Base-by-base conservation (phyloP, 2,329 filamentous ascomycete genomes). In the Colletotrichum orbiculare region DNA sequence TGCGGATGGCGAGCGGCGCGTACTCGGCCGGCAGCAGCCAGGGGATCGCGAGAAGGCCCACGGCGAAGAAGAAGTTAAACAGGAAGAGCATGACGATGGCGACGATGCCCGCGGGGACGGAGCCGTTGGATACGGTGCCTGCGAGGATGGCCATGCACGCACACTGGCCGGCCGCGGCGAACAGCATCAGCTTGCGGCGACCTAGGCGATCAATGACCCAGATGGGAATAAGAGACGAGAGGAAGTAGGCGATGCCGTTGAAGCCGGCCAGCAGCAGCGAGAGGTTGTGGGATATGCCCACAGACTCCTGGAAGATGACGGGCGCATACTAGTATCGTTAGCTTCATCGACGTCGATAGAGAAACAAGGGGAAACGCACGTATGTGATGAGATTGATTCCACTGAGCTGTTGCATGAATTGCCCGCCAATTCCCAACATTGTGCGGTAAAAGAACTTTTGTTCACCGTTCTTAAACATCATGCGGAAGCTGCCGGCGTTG, bases 111-210 rank as follows among this genome's bases (percentile, higher is more conserved):
- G 77, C 74, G 3, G 75, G 66, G 12, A 73, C 72, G n/a, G 73
- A 69, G 8, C 76, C 78, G 46, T 78, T 71, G 9, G 73, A 77
- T 0, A 82, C 77, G 0, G 81, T 82, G 8, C 78, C 79, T 2
- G 81, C 79, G 9, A 83, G 73, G 2, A 83, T 72, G 10, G 78
- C 78, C 81, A 85, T 84, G 64, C 81, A 84, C 3, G 64, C 69
- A 60, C 74, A 72, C 46, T 79, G 76, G 1, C 76, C 77, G 2
- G 66, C 70, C 11, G 71, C 74, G 1, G 76, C 75, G 25, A 78
- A 87, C 72, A 89, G 81, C 81, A 89, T 85, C 73, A 89, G 78
- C 71, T 86, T 87, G 8, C 87, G 78, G 6, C 86, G 81, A 15
- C 86, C 87, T 67, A 83, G 82, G 2, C 73, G 72, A 41, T 78